A percentile compares a stretch with the other conserved stretches of the same genome.
phyloP scores from a whole-genome alignment of 306 rosid genomes.

The Pachyrhizus erosus region DNA sequence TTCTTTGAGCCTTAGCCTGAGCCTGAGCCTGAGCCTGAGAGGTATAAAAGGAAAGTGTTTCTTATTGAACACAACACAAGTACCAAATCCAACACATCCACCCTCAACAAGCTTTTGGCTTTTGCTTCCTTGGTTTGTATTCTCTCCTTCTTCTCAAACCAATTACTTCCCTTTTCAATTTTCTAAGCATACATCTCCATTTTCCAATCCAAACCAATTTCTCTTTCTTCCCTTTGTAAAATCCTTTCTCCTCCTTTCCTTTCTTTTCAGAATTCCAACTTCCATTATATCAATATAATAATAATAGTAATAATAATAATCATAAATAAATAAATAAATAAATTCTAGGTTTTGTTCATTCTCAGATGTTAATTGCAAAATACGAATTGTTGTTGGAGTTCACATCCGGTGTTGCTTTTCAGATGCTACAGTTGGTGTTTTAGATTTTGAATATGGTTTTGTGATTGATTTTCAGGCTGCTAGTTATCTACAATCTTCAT shows the following conservation, averaged over 20 bases:
- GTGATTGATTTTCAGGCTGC: constrained; percentile 51
- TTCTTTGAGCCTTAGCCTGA: no score
- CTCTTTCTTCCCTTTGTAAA: neutral
- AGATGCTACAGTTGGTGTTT: neutral
- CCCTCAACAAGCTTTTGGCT: neutral
- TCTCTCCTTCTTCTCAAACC: neutral
- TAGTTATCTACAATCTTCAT: constrained; percentile 19
- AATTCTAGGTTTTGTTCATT: constrained; percentile 18
- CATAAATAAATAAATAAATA: no score
- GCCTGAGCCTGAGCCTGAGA: no score
- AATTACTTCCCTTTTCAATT: neutral
- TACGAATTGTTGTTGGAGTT: no score
- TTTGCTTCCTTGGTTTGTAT: neutral
- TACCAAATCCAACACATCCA: neutral
- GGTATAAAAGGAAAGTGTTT: no score
- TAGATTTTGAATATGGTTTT: constrained; percentile 10
- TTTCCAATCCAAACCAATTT: neutral
- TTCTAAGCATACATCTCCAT: neutral
- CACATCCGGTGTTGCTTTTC: neutral
- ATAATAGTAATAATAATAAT: no score
- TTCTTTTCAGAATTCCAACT: neutral
- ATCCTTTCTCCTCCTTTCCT: neutral
- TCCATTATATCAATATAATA: neutral
- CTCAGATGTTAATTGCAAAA: neutral
- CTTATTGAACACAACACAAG: no score